phyloP scores from a whole-genome alignment of 768 basidiomycete species.

The Pulveroboletus sp. region DNA sequence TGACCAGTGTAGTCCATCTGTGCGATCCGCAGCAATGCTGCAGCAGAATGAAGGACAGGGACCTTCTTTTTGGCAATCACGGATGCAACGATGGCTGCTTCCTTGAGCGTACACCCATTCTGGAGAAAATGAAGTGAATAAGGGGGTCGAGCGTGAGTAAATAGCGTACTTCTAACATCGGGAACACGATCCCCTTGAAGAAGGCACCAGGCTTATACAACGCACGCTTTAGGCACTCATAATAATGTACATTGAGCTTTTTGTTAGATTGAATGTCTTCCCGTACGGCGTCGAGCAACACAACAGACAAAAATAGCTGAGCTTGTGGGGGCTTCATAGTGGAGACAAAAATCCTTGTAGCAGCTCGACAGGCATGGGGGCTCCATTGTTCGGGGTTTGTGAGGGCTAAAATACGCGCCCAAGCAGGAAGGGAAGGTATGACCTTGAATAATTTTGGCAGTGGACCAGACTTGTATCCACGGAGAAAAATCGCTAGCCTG shows the following conservation, averaged over 20 bases:
- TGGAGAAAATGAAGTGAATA: slow-evolving; percentile 23
- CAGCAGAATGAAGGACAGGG: slow-evolving; percentile 95
- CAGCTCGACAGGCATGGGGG: slow-evolving; percentile 90
- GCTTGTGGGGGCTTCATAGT: slow-evolving; percentile 96
- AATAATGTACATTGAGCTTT: slow-evolving; percentile 91
- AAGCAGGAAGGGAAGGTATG: slow-evolving; percentile 90
- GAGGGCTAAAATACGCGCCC: slow-evolving; percentile 93
- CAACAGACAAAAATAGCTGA: slow-evolving; percentile 87
- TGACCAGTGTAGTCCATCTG: slow-evolving; percentile 94
- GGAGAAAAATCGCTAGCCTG: slow-evolving; percentile 84
- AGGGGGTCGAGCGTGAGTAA: slow-evolving; percentile 27
- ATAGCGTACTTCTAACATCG: slow-evolving; percentile 78
- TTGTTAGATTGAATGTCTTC: slow-evolving; percentile 86
- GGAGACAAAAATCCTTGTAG: slow-evolving; percentile 93
- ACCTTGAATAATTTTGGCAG: slow-evolving; percentile 98
- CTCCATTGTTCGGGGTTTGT: slow-evolving; percentile 94
- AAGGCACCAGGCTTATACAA: slow-evolving; percentile 97
- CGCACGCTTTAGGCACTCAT: slow-evolving; percentile 87
- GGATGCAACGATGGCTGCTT: slow-evolving; percentile 92
- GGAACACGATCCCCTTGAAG: slow-evolving; percentile 97
- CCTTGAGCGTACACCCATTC: slow-evolving; percentile 86
- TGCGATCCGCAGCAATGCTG: slow-evolving; percentile 88
- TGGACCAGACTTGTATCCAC: slow-evolving; percentile 88
- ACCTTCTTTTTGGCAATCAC: slow-evolving; percentile 88
- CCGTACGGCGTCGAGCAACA: slow-evolving; percentile 84